A percentile compares a stretch with the other conserved stretches of the same genome.
These are phyloP conservation scores for Tuctoria greenei DNA, from an alignment of 176 grass and related monocot genomes.

Conservation along the genomic window DNA sequence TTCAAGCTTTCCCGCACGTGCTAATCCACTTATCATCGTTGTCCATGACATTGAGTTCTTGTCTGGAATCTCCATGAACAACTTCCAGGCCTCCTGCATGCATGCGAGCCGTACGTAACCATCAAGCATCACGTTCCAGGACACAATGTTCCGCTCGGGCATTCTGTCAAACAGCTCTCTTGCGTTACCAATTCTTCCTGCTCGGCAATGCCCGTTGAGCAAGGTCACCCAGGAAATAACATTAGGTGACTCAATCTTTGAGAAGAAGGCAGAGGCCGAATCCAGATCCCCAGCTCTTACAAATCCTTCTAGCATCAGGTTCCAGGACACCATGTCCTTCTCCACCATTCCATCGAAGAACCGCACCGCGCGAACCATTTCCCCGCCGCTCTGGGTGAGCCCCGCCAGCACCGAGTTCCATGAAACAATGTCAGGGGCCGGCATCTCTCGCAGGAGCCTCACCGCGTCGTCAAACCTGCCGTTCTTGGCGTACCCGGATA, in stretches of 20 bases:
- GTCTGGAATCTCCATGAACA: conserved; percentile 51
- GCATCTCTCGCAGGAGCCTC: conserved; percentile 42
- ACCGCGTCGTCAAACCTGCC: conserved; percentile 46
- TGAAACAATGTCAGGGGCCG: conserved; percentile 27
- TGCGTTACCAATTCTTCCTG: conserved; percentile 36
- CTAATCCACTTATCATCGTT: conserved; percentile 48
- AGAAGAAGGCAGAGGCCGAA: conserved; percentile 38
- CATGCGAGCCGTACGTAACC: conserved; percentile 31
- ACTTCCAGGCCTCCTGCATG: conserved; percentile 41
- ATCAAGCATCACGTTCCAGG: conserved; percentile 63
- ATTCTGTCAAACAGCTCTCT: conserved; percentile 55
- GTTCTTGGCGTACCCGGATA: conserved; percentile 59
- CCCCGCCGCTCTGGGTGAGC: conserved; percentile 35
- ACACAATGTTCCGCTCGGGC: conserved; percentile 45
- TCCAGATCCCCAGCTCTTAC: conserved; percentile 47
- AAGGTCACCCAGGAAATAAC: conserved; percentile 64
- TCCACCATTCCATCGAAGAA: conserved; percentile 53
- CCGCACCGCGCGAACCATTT: conserved; percentile 20
- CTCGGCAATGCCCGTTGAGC: conserved; percentile 49
- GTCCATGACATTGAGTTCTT: conserved; percentile 59
- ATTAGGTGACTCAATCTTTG: conserved; percentile 45
- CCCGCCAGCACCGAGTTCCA: conserved; percentile 55
- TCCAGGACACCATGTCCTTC: conserved; percentile 57
- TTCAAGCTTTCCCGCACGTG: conserved; percentile 42
- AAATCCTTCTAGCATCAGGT: conserved; percentile 64